Base-by-base conservation (phyloP, 495 filamentous ascomycete species). In the Staphylotrichum tortipilum region DNA sequence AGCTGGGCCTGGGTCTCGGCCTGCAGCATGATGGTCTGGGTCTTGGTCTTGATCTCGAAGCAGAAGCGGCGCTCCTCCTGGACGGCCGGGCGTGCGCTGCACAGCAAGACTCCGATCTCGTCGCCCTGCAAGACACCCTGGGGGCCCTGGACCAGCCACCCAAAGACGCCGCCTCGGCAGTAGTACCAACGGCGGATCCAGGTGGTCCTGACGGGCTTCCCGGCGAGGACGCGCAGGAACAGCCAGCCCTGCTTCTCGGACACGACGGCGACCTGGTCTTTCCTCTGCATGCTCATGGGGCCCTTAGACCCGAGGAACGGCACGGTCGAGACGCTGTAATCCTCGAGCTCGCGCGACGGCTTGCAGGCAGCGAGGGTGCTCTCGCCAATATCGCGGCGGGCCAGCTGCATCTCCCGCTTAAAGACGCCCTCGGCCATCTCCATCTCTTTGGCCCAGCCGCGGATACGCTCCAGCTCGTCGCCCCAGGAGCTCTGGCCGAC, bases 1-100 rank as follows among this genome's bases (percentile, higher is more conserved):
- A 98, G 72, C 58, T 96, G 87, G 40, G 75, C 69, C 59, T 96
- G 92, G 0, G 88, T 94, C 62, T 97, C 94, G 5, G 92, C 88
- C 67, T 98, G 92, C 23, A 98, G 72, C 47, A 95, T 68, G 35
- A 95, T 82, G 40, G 81, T 89, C 57, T 83, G 86, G 58, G 91
- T 94, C 64, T 96, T 98, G 12, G 92, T 98, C 74, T 96, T 98
- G 56, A 98, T 89, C 67, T 97, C 94, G 60, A 97, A 98, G 62
- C 94, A 95, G 64, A 96, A 97, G 24, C 94, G 77, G 30, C 92
- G 80, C 56, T 98, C 92, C 63, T 98, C 92, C 57, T 89, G 83
- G 34, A 90, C 84, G 3, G 90, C 91, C 8, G 88, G 87, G 51
- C 90, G 85, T 44, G 91, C 84, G 59, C 84, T 94, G 61, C 92